Conservation (phyloP, 164 flowering plant species). For the Annona cherimola region DNA sequence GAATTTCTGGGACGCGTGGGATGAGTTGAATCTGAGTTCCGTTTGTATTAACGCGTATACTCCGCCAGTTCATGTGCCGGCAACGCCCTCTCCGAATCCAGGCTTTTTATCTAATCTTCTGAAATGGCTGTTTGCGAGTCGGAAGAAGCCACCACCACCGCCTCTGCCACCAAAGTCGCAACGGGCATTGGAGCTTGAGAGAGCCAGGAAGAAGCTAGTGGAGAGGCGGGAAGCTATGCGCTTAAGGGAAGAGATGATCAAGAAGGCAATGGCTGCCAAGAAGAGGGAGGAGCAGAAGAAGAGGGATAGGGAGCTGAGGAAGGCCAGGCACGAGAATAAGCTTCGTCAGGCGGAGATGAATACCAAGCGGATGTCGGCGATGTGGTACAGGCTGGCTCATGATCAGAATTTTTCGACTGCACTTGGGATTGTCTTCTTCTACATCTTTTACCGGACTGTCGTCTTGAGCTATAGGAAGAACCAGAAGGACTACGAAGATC, state of each 20-base stretch:
- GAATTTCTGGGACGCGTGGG: constrained; percentile 79
- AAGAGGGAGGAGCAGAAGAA: constrained; percentile 56
- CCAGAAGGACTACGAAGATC: constrained; percentile 87
- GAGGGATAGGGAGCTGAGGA: constrained; percentile 41
- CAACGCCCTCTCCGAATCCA: constrained; percentile 59
- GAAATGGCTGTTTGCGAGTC: constrained; percentile 9
- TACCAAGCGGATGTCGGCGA: constrained; percentile 30
- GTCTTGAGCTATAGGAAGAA: constrained; percentile 63
- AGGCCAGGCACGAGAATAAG: constrained; percentile 37
- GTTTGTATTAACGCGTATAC: constrained; percentile 74
- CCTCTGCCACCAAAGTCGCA: constrained; percentile 43
- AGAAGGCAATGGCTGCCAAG: constrained; percentile 43
- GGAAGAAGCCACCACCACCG: neutral
- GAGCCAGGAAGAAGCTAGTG: constrained; percentile 47
- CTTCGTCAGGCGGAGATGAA: constrained; percentile 34
- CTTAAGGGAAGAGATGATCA: constrained; percentile 52
- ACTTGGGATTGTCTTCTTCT: constrained; percentile 66
- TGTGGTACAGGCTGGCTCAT: constrained; percentile 53
- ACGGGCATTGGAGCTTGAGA: constrained; percentile 59
- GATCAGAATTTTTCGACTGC: constrained; percentile 47
- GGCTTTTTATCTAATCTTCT: constrained; percentile 50
- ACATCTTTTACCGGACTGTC: constrained; percentile 62
- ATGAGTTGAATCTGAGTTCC: constrained; percentile 43
- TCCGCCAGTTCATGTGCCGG: constrained; percentile 71
- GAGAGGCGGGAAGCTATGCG: constrained; percentile 34